Percentiles rank a stretch among this genome's conserved stretches.
Evolutionary conservation across 2,329 filamentous ascomycete species (phyloP).

Genomic region (Nigrospora oryzae): DNA sequence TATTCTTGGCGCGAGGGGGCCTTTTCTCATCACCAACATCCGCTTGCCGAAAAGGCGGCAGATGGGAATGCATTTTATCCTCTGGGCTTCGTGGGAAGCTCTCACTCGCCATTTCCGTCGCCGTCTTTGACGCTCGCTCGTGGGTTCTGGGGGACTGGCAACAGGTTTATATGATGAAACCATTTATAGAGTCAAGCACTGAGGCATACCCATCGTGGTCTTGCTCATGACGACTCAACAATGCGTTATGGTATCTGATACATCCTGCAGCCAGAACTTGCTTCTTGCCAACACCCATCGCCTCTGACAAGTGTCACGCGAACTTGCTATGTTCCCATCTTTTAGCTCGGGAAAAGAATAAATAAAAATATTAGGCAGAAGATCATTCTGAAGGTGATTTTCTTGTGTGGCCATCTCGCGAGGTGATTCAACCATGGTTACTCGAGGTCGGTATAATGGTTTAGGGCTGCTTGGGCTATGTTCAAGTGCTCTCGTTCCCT

Average conservation of each 20-base stretch:
- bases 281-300: too few relatives aligned
- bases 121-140: neutral
- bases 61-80: slow-evolving; percentile 20
- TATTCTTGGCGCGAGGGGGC: slow-evolving; percentile 98
- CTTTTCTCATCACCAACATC: slow-evolving; percentile 34
- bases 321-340: too few relatives aligned
- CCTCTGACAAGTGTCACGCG: too few relatives aligned
- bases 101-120: slow-evolving; percentile 4
- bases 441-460: too few relatives aligned
- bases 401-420: too few relatives aligned
- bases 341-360: too few relatives aligned
- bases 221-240: slow-evolving; percentile 34
- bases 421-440: too few relatives aligned
- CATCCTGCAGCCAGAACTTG: slow-evolving; percentile 12
- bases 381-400: too few relatives aligned
- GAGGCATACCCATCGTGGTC: slow-evolving; percentile 47
- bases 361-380: too few relatives aligned
- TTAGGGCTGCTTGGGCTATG: too few relatives aligned
- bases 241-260: slow-evolving; percentile 43
- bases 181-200: slow-evolving; percentile 99
- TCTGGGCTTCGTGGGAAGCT: slow-evolving; percentile 12
- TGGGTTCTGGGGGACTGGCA: too few relatives aligned
- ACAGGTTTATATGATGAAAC: slow-evolving; percentile 74
- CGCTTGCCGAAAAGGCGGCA: slow-evolving; percentile 41
- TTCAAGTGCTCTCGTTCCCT: too few relatives aligned